Conservation (phyloP, 305 asterid genomes). For the Fraxinus sp. region DNA sequence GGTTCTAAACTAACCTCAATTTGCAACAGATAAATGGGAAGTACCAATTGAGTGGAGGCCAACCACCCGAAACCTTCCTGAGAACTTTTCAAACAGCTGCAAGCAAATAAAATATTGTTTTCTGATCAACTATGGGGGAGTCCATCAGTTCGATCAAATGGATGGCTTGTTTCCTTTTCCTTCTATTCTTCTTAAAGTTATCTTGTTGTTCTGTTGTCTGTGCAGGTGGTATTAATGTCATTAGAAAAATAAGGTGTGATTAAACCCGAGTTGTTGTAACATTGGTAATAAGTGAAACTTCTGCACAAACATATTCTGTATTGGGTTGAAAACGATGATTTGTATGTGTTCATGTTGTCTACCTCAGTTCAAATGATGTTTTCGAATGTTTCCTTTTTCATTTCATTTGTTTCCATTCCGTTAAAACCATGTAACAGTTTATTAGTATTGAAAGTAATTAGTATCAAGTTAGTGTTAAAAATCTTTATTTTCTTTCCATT, state of each 20-base stretch:
- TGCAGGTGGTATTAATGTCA: not conserved
- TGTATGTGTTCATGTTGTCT: not conserved
- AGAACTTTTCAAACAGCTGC: conserved; percentile 62
- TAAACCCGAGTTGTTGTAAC: not conserved
- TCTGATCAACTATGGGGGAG: not conserved
- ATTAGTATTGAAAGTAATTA: too few relatives aligned
- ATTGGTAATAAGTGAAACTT: not conserved
- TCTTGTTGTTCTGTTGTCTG: not conserved
- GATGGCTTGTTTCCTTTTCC: not conserved
- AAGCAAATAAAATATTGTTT: not conserved
- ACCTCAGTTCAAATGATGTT: not conserved
- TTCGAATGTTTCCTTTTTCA: not conserved
- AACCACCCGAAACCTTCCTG: conserved; percentile 62
- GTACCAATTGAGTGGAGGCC: conserved; percentile 64
- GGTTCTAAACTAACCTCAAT: not conserved
- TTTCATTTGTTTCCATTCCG: not conserved
- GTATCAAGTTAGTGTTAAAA: not conserved
- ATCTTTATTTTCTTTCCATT: not conserved
- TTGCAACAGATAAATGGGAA: conserved; percentile 55
- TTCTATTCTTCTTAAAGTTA: not conserved
- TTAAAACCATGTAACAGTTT: not conserved
- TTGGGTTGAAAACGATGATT: not conserved
- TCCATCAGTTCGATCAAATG: not conserved
- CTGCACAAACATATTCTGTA: not conserved
- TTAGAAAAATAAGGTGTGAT: not conserved